phyloP scores from a whole-genome alignment of 495 filamentous ascomycete species.

The Paragyromitra xinjiangensis region DNA sequence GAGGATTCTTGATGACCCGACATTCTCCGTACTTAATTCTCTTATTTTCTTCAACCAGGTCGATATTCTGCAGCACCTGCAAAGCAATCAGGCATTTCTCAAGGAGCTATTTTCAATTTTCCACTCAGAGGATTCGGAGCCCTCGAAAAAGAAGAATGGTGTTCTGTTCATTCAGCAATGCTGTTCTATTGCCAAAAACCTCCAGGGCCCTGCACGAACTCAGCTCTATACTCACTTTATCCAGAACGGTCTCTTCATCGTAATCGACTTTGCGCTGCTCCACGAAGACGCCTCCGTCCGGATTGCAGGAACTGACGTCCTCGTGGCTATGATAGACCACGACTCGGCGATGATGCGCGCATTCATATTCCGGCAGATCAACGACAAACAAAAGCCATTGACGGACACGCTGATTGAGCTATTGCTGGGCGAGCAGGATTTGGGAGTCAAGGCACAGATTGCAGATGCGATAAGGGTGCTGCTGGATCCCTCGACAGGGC shows the following conservation, averaged over 20 bases:
- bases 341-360: slow-evolving; percentile 91
- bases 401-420: slow-evolving; percentile 95
- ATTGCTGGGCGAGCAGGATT: slow-evolving; percentile 86
- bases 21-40: slow-evolving; percentile 96
- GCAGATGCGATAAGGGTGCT: slow-evolving; percentile 95
- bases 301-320: slow-evolving; percentile 91
- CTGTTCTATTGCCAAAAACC: slow-evolving; percentile 90
- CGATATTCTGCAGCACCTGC: slow-evolving; percentile 93
- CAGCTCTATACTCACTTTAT: slow-evolving; percentile 91
- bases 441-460: slow-evolving; percentile 95
- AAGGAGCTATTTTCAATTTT: slow-evolving; percentile 93
- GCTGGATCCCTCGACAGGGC: slow-evolving; percentile 76
- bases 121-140: slow-evolving; percentile 68
- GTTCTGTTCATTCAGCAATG: slow-evolving; percentile 97
- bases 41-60: slow-evolving; percentile 99
- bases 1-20: slow-evolving; percentile 94
- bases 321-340: slow-evolving; percentile 94
- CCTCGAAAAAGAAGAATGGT: slow-evolving; percentile 85
- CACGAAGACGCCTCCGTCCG: slow-evolving; percentile 84
- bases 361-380: slow-evolving; percentile 89
- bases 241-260: slow-evolving; percentile 80
- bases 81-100: slow-evolving; percentile 77
- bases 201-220: slow-evolving; percentile 81
- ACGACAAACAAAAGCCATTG: slow-evolving; percentile 82
- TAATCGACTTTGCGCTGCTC: slow-evolving; percentile 90